Percentiles rank a stretch among this genome's conserved stretches.
Conservation (phyloP, 768 basidiomycete genomes). For the Suillus sp. region DNA sequence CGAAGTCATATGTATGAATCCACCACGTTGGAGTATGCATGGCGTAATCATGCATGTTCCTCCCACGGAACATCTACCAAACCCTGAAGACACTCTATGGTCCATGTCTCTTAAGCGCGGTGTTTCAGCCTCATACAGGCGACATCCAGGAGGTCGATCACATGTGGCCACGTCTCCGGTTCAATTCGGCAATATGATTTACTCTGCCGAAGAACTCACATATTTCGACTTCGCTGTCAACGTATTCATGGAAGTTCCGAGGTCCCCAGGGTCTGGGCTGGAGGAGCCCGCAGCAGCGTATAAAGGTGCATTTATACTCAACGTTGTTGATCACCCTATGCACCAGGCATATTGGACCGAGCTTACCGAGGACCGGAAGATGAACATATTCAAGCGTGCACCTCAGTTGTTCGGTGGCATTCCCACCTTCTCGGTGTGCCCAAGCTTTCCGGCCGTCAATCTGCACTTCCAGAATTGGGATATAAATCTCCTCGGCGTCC, state of each 20-base stretch:
- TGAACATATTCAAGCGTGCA: slow-evolving; percentile 9
- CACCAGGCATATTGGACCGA: slow-evolving; percentile 7
- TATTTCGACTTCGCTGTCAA: slow-evolving; percentile 28
- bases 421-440: slow-evolving; percentile 5
- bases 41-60: slow-evolving; percentile 8
- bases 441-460: slow-evolving; percentile 15
- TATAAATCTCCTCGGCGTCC: slow-evolving; percentile 17
- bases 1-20: slow-evolving; percentile 18
- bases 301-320: slow-evolving; percentile 29
- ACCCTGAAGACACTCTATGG: slow-evolving; percentile 20
- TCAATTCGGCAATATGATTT: slow-evolving; percentile 4
- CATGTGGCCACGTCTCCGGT: neutral
- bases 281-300: slow-evolving; percentile 19
- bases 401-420: slow-evolving; percentile 4
- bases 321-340: slow-evolving; percentile 2
- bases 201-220: slow-evolving; percentile 18
- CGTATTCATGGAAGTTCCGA: slow-evolving; percentile 21
- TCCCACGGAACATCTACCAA: slow-evolving; percentile 5
- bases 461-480: slow-evolving; percentile 28
- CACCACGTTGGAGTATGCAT: slow-evolving; percentile 7
- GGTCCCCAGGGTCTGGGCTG: neutral
- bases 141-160: neutral
- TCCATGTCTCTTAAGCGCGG: slow-evolving; percentile 16
- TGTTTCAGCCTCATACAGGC: slow-evolving; percentile 15
- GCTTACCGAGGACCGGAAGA: slow-evolving; percentile 14